Evolutionary conservation across 805 yeast genomes (phyloP).

Genomic region (Candida nanaspora): DNA sequence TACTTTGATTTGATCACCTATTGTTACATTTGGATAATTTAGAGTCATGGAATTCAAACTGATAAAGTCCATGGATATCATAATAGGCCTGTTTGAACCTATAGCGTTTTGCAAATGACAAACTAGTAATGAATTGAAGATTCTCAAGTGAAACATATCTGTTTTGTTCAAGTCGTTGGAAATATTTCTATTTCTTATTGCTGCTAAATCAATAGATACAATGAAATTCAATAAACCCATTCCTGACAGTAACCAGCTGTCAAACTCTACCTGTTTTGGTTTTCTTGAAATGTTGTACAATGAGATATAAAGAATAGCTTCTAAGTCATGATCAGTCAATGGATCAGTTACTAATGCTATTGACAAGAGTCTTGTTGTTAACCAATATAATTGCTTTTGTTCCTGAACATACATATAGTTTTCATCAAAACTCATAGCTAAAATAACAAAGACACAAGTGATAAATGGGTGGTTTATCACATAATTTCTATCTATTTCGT

Average conservation of each 20-base stretch:
- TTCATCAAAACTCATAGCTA: slow-evolving; percentile 52
- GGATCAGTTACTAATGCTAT: slow-evolving; percentile 43
- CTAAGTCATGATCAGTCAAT: slow-evolving; percentile 54
- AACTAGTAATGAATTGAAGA: slow-evolving; percentile 44
- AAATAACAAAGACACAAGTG: slow-evolving; percentile 43
- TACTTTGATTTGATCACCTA: slow-evolving; percentile 49
- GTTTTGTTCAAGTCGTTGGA: slow-evolving; percentile 17
- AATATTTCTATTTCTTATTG: slow-evolving; percentile 27
- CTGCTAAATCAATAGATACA: slow-evolving; percentile 36
- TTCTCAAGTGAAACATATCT: slow-evolving; percentile 48
- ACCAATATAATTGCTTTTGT: slow-evolving; percentile 37
- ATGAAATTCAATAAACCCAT: slow-evolving; percentile 44
- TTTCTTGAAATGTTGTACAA: slow-evolving; percentile 48
- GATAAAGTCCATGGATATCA: slow-evolving; percentile 30
- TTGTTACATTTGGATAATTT: slow-evolving; percentile 40
- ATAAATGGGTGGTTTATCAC: slow-evolving; percentile 47
- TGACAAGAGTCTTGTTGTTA: slow-evolving; percentile 44
- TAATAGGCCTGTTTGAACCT: slow-evolving; percentile 40
- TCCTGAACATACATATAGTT: slow-evolving; percentile 40
- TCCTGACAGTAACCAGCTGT: slow-evolving; percentile 45
- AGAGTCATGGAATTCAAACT: slow-evolving; percentile 37
- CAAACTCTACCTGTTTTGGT: slow-evolving; percentile 44
- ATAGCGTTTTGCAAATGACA: slow-evolving; percentile 45
- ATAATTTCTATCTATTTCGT: slow-evolving; percentile 35
- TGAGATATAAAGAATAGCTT: slow-evolving; percentile 49